Conservation (phyloP, 2,329 filamentous ascomycete genomes). For the Pseudonectria foliicola region DNA sequence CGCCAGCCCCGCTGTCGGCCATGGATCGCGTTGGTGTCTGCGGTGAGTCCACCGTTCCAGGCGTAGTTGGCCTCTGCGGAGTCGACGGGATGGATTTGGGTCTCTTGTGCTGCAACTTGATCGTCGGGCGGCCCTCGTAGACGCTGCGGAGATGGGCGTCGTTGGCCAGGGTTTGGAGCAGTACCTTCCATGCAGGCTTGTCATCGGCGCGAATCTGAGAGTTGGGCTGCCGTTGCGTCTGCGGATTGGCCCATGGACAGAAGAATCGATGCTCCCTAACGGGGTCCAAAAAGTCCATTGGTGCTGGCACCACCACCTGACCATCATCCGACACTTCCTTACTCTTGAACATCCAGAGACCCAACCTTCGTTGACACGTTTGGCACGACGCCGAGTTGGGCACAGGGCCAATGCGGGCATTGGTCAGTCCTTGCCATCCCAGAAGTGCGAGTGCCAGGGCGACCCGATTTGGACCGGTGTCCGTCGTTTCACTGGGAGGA, state of each 20-base stretch:
- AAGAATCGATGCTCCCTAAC: slow-evolving; percentile 72
- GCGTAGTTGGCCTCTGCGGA: slow-evolving; percentile 12
- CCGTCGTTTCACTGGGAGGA: slow-evolving; percentile 20
- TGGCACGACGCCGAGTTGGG: slow-evolving; percentile 72
- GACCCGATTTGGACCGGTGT: slow-evolving; percentile 43
- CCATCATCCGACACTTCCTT: slow-evolving; percentile 55
- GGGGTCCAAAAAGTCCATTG: slow-evolving; percentile 62
- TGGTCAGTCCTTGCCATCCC: slow-evolving; percentile 65
- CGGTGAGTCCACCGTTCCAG: slow-evolving; percentile 10
- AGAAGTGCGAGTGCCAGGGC: slow-evolving; percentile 64
- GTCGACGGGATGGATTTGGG: slow-evolving; percentile 14
- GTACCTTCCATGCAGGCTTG: slow-evolving; percentile 47
- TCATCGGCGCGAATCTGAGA: slow-evolving; percentile 27
- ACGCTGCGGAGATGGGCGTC: slow-evolving; percentile 45
- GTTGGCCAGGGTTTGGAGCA: slow-evolving; percentile 50
- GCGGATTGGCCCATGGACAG: slow-evolving; percentile 68
- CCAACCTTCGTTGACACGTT: slow-evolving; percentile 80
- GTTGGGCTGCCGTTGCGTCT: slow-evolving; percentile 45
- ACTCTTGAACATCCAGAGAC: slow-evolving; percentile 88
- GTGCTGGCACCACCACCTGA: slow-evolving; percentile 48
- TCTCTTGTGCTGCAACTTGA: slow-evolving; percentile 7
- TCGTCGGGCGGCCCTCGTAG: slow-evolving; percentile 24
- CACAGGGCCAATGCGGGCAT: slow-evolving; percentile 49
- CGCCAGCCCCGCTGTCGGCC: slow-evolving; percentile 4
- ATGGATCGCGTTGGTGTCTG: slow-evolving; percentile 8